Conservation (phyloP, 768 basidiomycete species). For the Pilatotrama ljubarskyi region DNA sequence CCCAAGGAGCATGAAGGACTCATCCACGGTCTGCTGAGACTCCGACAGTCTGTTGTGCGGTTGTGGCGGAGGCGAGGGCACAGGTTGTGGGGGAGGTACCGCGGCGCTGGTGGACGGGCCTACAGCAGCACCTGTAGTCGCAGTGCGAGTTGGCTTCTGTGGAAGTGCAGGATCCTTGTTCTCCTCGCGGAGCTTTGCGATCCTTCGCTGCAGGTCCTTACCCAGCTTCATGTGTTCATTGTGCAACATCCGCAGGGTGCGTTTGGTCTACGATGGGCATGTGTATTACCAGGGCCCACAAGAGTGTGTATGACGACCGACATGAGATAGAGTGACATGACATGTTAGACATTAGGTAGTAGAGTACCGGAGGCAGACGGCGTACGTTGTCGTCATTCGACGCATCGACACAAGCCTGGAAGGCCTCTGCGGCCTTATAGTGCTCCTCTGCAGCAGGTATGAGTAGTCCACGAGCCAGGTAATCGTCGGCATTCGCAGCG, state of each 20-base stretch:
- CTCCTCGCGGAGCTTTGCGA: conserved; percentile 71
- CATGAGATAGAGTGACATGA: neutral
- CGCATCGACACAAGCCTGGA: conserved; percentile 69
- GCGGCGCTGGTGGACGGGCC: conserved; percentile 21
- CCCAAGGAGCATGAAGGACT: conserved; percentile 87
- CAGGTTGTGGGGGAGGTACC: conserved; percentile 27
- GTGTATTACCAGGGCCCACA: neutral
- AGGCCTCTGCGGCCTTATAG: conserved; percentile 73
- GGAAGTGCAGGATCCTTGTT: conserved; percentile 76
- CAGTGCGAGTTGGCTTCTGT: conserved; percentile 49
- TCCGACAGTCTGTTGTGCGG: conserved; percentile 51
- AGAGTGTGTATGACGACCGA: neutral
- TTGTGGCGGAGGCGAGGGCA: conserved; percentile 43
- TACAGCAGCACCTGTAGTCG: conserved; percentile 15
- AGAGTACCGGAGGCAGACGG: conserved; percentile 14
- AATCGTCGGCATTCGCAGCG: conserved; percentile 79
- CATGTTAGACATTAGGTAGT: neutral
- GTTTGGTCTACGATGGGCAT: conserved; percentile 56
- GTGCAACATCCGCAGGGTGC: conserved; percentile 73
- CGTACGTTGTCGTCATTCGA: conserved; percentile 72
- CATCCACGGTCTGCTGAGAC: conserved; percentile 66
- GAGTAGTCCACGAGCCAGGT: conserved; percentile 61
- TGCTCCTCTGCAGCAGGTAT: conserved; percentile 76
- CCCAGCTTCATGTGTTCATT: conserved; percentile 71
- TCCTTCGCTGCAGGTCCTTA: conserved; percentile 70